Evolutionary conservation across 2,329 filamentous ascomycete species (phyloP).

Genomic region (Cladosporium sp.): DNA sequence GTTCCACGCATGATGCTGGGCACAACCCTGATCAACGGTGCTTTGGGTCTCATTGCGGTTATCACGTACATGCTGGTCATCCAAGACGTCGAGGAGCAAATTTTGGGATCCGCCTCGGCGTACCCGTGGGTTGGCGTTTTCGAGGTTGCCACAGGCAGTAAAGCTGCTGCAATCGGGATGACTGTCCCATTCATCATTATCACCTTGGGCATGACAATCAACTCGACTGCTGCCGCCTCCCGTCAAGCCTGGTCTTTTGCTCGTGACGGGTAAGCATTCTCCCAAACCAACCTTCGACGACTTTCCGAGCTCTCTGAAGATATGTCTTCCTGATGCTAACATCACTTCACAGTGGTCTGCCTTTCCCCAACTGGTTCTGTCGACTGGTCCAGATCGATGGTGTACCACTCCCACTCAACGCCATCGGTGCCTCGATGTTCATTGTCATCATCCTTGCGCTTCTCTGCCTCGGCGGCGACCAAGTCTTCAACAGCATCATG

Average conservation of each 20-base stretch:
- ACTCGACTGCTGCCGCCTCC: slow-evolving; percentile 25
- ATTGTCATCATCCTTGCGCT: not conserved
- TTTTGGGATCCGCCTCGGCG: slow-evolving; percentile 17
- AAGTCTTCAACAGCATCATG: slow-evolving; percentile 1
- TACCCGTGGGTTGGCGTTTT: slow-evolving; percentile 34
- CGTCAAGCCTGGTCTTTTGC: slow-evolving; percentile 40
- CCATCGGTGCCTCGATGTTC: slow-evolving; percentile 31
- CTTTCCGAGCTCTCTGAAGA: slow-evolving; percentile 7
- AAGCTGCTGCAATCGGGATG: slow-evolving; percentile 16
- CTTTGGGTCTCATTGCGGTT: slow-evolving; percentile 39
- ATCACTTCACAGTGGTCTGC: not conserved
- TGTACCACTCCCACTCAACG: slow-evolving; percentile 21
- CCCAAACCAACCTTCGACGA: no score
- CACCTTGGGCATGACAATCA: slow-evolving; percentile 11
- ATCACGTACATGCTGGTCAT: slow-evolving; percentile 39
- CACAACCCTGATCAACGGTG: slow-evolving; percentile 41
- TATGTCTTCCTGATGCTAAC: not conserved
- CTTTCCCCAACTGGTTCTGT: not conserved
- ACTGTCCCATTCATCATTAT: slow-evolving; percentile 26
- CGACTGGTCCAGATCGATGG: not conserved
- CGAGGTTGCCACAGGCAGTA: slow-evolving; percentile 13
- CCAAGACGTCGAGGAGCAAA: slow-evolving; percentile 29
- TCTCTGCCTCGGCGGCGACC: not conserved
- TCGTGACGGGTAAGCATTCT: slow-evolving; percentile 26
- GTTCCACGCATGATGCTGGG: slow-evolving; percentile 44